phyloP scores from a whole-genome alignment of 129 eudicot species.

The Logfia minima region DNA sequence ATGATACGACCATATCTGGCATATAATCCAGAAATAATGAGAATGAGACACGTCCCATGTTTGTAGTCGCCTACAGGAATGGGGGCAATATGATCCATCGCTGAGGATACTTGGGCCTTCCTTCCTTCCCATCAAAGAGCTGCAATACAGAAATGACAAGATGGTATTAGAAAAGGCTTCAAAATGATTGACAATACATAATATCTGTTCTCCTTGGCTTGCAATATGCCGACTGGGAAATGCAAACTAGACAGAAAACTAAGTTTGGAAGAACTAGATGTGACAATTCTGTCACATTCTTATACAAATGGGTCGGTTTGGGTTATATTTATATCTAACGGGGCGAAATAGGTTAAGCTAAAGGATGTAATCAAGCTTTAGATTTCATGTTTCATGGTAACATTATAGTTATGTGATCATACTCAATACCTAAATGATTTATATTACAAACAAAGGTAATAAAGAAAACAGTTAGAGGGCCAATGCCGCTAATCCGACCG shows the following conservation, averaged over 20 bases:
- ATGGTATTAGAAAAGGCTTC: conserved; percentile 14
- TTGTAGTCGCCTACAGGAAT: conserved; percentile 50
- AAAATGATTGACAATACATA: background rate
- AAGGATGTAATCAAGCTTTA: background rate
- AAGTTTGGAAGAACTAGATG: background rate
- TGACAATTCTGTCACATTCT: background rate
- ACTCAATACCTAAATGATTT: no score
- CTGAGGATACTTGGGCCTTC: conserved; percentile 90
- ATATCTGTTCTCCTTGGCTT: background rate
- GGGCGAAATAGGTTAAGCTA: background rate
- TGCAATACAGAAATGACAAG: conserved; percentile 32
- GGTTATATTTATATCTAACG: background rate
- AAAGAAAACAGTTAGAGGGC: background rate
- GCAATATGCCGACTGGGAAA: background rate
- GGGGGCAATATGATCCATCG: conserved; percentile 98
- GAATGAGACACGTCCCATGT: background rate
- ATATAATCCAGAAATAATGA: conserved; percentile 11
- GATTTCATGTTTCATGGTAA: background rate
- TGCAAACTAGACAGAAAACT: background rate
- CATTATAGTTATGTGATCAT: no score
- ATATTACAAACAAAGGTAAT: no score
- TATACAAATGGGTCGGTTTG: no score
- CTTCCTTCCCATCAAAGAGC: conserved; percentile 98
- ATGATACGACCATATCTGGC: conserved; percentile 17
- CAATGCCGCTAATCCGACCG: background rate